Percentiles rank a stretch among this genome's conserved stretches.
Evolutionary conservation across 2,329 filamentous ascomycete species (phyloP).

Genomic region (Hymenoscyphus fructigenus): DNA sequence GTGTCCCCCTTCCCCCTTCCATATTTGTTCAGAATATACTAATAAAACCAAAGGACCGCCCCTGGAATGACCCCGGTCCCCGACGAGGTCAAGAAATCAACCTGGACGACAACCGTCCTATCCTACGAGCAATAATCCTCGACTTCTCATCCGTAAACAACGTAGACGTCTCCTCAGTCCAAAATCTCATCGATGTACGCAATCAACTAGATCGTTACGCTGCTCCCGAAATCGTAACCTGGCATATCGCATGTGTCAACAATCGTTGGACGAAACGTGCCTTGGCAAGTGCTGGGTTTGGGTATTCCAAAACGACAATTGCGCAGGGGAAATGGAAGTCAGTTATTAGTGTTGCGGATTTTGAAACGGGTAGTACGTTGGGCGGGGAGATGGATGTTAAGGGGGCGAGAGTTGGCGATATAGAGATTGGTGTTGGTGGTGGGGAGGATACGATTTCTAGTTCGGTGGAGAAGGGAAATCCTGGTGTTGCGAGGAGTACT

Average conservation of each 20-base stretch:
- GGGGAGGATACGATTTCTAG: conserved; percentile 30
- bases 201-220: conserved; percentile 90
- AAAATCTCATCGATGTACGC: conserved; percentile 89
- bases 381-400: conserved; percentile 65
- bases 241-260: conserved; percentile 93
- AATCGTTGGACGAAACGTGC: conserved; percentile 95
- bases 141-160: conserved; percentile 95
- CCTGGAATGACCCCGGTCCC: conserved; percentile 93
- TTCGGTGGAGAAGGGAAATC: conserved; percentile 20
- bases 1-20: background rate
- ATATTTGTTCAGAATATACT: background rate
- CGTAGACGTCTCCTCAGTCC: conserved; percentile 88
- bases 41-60: conserved; percentile 57
- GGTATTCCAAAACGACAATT: conserved; percentile 58
- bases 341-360: conserved; percentile 88
- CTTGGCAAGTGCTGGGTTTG: conserved; percentile 83
- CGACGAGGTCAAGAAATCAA: conserved; percentile 50
- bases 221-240: conserved; percentile 78
- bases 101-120: conserved; percentile 57
- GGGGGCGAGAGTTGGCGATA: conserved; percentile 28
- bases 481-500: conserved; percentile 22
- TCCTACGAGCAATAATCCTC: conserved; percentile 83
- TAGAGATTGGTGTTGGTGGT: conserved; percentile 22
- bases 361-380: conserved; percentile 69
- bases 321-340: conserved; percentile 65